A percentile compares a stretch with the other conserved stretches of the same genome.
Conservation (phyloP, 2,329 filamentous ascomycete species). For the Lasiodiplodia citricola region DNA sequence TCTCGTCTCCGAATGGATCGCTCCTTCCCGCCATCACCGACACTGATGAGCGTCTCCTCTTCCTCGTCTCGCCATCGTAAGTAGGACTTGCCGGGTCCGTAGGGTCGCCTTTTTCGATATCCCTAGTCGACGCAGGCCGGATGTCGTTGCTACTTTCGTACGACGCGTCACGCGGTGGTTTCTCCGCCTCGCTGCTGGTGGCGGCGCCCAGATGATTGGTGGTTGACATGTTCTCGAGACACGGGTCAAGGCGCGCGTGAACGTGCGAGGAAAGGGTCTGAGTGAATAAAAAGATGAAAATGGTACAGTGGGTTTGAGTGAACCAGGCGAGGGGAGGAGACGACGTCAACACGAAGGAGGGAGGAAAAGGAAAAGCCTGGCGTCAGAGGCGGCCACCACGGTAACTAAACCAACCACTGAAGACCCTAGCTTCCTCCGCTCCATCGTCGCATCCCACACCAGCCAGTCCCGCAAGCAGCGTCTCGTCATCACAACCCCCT, state of each 20-base stretch:
- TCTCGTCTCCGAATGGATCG: conserved; percentile 36
- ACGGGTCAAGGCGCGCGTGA: too few relatives aligned
- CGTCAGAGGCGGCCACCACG: neutral
- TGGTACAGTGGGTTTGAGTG: neutral
- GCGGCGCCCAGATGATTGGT: neutral
- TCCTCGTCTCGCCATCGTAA: neutral
- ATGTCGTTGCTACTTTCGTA: neutral
- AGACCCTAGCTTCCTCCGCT: neutral
- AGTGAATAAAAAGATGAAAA: too few relatives aligned
- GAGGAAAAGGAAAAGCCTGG: neutral
- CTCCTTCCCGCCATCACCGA: conserved; percentile 2
- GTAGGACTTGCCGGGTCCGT: neutral
- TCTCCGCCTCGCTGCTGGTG: neutral
- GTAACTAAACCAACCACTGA: neutral
- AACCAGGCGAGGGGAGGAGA: neutral
- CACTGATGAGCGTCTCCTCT: neutral
- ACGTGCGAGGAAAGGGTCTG: too few relatives aligned
- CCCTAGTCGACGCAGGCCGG: neutral
- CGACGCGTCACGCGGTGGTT: neutral
- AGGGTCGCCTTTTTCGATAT: conserved; percentile 9
- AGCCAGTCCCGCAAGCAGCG: neutral
- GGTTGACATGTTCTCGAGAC: neutral
- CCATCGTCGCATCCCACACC: neutral
- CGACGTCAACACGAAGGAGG: neutral
- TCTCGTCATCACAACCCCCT: neutral